Conservation (phyloP, 2,329 filamentous ascomycete genomes). For the Colletotrichum brevisporum region DNA sequence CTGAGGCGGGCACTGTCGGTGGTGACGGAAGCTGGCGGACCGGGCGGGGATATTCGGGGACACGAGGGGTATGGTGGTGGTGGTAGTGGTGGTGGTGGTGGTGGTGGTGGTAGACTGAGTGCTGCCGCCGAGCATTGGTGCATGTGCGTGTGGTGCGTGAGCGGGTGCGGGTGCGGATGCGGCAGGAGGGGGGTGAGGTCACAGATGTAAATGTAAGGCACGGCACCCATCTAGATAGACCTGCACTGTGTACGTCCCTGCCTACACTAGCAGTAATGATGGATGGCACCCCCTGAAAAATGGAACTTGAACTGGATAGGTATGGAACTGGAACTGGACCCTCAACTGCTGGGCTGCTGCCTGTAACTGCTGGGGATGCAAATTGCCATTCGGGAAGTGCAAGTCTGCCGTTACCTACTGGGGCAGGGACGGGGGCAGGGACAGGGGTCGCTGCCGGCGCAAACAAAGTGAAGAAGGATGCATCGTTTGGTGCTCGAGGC, state of each 20-base stretch:
- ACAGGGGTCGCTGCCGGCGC: not conserved
- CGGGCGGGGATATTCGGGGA: not conserved
- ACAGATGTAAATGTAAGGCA: too few relatives aligned
- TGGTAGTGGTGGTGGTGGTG: slow-evolving; percentile 3
- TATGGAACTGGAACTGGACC: not conserved
- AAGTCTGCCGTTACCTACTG: not conserved
- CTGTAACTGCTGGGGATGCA: not conserved
- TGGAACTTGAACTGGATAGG: too few relatives aligned
- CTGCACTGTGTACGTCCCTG: too few relatives aligned
- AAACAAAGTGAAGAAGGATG: too few relatives aligned
- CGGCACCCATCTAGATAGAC: too few relatives aligned
- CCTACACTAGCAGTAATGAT: too few relatives aligned
- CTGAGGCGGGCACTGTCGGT: slow-evolving; percentile 4
- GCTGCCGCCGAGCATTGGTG: slow-evolving; percentile 9
- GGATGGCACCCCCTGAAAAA: too few relatives aligned
- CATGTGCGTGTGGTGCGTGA: slow-evolving; percentile 6
- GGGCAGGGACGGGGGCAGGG: too few relatives aligned
- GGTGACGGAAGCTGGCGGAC: not conserved
- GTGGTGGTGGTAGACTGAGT: slow-evolving; percentile 7
- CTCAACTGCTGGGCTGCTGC: not conserved
- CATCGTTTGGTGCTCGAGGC: too few relatives aligned
- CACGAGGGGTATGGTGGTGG: not conserved
- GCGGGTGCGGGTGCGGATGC: slow-evolving; percentile 1
- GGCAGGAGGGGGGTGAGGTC: not conserved
- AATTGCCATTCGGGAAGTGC: not conserved